These are phyloP conservation scores for Gastrolobium bilobum DNA, from an alignment of 306 rosid species.

Conservation along the genomic window DNA sequence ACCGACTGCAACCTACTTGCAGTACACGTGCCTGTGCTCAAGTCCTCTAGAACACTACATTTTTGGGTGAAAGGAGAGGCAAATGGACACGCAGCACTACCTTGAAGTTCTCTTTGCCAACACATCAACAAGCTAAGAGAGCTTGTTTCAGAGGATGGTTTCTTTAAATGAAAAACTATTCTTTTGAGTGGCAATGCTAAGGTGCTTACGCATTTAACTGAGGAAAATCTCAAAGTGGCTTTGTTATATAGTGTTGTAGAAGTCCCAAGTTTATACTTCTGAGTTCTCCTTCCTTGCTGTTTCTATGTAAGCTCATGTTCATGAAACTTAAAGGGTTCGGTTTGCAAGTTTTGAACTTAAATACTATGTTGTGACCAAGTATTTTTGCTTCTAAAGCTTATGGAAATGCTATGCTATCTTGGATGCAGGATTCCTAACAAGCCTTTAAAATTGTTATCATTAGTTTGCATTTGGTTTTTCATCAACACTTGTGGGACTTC, in stretches of 20 bases:
- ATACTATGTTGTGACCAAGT: not conserved
- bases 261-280: conserved; percentile 6
- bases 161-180: not conserved
- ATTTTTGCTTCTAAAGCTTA: not conserved
- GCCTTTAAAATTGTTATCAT: not conserved
- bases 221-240: not conserved
- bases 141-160: not conserved
- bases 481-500: not conserved
- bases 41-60: not conserved
- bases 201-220: not conserved
- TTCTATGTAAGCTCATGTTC: conserved; percentile 28
- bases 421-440: not conserved
- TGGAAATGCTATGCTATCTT: not conserved
- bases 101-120: conserved; percentile 27
- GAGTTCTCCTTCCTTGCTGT: conserved; percentile 2
- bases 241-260: not conserved
- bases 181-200: not conserved
- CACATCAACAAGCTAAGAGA: conserved; percentile 7
- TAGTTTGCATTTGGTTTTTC: conserved; percentile 20
- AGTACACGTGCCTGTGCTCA: conserved; percentile 31
- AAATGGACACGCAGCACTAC: conserved; percentile 39
- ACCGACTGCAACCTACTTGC: not conserved
- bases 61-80: not conserved
- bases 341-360: conserved; percentile 13
- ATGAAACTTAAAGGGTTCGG: not conserved